Evolutionary conservation across 1,284 basidiomycete genomes (phyloP).

Genomic region (Veloporphyrellus conicus): DNA sequence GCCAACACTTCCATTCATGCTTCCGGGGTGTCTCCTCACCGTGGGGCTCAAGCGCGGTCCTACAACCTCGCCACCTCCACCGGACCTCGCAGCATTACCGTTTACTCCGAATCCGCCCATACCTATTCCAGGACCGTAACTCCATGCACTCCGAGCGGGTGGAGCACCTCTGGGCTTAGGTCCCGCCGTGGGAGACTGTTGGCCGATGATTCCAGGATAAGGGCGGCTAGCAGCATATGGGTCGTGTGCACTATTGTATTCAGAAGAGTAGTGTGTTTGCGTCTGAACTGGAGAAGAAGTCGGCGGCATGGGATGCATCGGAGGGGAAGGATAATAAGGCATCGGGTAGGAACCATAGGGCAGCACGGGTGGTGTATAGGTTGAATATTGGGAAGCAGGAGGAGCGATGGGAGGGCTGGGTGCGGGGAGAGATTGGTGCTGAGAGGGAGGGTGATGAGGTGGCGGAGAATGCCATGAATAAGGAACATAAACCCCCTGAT

Average conservation of each 20-base stretch:
- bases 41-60: slow-evolving; percentile 58
- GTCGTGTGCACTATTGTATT: slow-evolving; percentile 33
- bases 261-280: slow-evolving; percentile 27
- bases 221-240: slow-evolving; percentile 24
- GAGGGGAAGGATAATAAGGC: slow-evolving; percentile 45
- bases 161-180: slow-evolving; percentile 41
- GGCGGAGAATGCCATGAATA: slow-evolving; percentile 41
- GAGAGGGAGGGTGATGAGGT: slow-evolving; percentile 25
- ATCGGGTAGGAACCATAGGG: slow-evolving; percentile 44
- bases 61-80: slow-evolving; percentile 43
- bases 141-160: slow-evolving; percentile 54
- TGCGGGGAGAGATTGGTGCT: slow-evolving; percentile 35
- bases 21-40: slow-evolving; percentile 50
- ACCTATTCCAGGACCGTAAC: slow-evolving; percentile 60
- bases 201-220: slow-evolving; percentile 26
- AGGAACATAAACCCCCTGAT: slow-evolving; percentile 34
- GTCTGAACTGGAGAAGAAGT: slow-evolving; percentile 35
- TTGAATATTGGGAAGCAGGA: slow-evolving; percentile 34
- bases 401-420: slow-evolving; percentile 32
- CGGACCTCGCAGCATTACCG: slow-evolving; percentile 16
- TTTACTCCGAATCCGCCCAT: slow-evolving; percentile 39
- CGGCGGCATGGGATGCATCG: slow-evolving; percentile 39
- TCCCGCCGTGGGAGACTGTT: slow-evolving; percentile 28
- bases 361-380: slow-evolving; percentile 37
- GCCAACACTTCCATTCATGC: slow-evolving; percentile 46